These are phyloP conservation scores for Mentha longifolia DNA, from an alignment of 257 asterid genomes.

Conservation along the genomic window DNA sequence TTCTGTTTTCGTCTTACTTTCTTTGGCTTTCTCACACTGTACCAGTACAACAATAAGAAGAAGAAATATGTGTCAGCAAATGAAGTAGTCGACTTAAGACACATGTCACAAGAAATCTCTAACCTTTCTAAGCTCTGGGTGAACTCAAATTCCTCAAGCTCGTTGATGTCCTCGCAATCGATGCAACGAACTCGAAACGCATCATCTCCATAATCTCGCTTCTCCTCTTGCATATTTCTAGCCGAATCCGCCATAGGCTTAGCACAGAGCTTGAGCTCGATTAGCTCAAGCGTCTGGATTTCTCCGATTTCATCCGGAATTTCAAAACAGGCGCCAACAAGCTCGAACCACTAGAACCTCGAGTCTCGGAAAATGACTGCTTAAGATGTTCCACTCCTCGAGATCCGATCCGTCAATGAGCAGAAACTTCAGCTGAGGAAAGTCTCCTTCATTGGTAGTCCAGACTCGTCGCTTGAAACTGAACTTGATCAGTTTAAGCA, in stretches of 20 bases:
- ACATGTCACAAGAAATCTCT: neutral
- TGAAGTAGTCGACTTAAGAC: neutral
- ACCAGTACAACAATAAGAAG: neutral
- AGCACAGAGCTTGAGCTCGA: neutral
- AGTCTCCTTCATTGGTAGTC: neutral
- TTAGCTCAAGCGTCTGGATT: conserved; percentile 3
- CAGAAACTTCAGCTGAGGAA: conserved; percentile 14
- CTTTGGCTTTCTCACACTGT: conserved; percentile 1
- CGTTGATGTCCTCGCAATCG: neutral
- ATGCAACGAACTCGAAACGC: conserved; percentile 4
- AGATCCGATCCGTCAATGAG: neutral
- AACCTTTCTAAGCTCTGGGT: neutral
- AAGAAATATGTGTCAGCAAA: too few relatives aligned
- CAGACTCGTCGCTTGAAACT: too few relatives aligned
- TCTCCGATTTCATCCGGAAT: conserved; percentile 10
- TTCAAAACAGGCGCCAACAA: neutral
- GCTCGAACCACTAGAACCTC: neutral
- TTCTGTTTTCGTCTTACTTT: neutral
- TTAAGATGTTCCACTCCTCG: neutral
- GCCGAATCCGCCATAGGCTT: neutral
- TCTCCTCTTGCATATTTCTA: neutral
- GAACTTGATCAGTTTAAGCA: too few relatives aligned
- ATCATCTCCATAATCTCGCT: neutral
- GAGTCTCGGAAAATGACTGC: conserved; percentile 26
- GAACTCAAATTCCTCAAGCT: neutral